A percentile compares a stretch with the other conserved stretches of the same genome.
These are phyloP conservation scores for Choiromyces venosus DNA, from an alignment of 495 filamentous ascomycete species.

Conservation along the genomic window DNA sequence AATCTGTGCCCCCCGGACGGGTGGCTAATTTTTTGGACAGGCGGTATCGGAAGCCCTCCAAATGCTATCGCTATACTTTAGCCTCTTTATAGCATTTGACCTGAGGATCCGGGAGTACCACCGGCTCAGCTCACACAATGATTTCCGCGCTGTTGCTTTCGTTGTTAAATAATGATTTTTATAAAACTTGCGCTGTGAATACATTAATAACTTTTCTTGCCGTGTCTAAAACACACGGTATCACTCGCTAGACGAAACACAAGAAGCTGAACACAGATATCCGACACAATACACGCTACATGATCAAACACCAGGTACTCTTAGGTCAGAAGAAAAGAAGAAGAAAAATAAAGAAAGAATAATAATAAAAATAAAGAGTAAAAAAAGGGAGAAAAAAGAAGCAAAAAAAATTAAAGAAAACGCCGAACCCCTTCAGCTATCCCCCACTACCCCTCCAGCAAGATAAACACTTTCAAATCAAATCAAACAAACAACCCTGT, in stretches of 20 bases:
- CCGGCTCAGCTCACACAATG: neutral
- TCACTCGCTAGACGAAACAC: neutral
- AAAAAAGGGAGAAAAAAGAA: neutral
- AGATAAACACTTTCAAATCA: neutral
- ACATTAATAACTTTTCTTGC: neutral
- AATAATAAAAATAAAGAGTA: too few relatives aligned
- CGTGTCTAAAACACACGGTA: neutral
- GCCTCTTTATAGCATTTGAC: neutral
- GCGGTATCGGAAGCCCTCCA: slow-evolving; percentile 47
- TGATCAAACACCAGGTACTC: neutral
- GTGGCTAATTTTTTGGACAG: slow-evolving; percentile 11
- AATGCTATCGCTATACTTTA: slow-evolving; percentile 55
- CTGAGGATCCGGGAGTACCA: neutral
- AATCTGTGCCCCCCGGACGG: neutral
- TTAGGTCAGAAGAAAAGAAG: neutral
- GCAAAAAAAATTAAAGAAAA: neutral
- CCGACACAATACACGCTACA: neutral
- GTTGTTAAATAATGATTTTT: neutral
- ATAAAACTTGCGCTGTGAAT: neutral
- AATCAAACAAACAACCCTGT: neutral
- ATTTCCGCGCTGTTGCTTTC: neutral
- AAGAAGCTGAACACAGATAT: neutral
- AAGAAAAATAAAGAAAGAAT: too few relatives aligned
- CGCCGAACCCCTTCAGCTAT: neutral
- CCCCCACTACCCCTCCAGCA: neutral